These are phyloP conservation scores for Danielia reshetovae DNA, from an alignment of 805 yeast genomes.

Conservation along the genomic window DNA sequence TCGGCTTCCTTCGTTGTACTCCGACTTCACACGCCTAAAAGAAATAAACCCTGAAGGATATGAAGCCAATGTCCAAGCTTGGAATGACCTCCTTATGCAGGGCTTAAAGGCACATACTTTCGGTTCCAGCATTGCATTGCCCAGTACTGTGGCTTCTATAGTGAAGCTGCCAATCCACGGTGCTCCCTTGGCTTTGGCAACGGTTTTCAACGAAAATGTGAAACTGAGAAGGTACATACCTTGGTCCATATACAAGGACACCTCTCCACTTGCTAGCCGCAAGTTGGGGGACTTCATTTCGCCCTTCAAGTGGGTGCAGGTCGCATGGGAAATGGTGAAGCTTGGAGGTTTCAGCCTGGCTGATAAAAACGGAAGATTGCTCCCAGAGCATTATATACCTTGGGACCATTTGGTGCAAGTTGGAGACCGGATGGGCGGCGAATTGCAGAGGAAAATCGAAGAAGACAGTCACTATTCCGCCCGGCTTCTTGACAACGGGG, in stretches of 20 bases:
- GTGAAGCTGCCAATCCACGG: not conserved
- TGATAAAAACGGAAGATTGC: constrained; percentile 11
- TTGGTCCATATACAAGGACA: constrained; percentile 12
- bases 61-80: constrained; percentile 40
- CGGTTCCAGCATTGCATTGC: constrained; percentile 19
- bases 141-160: constrained; percentile 5
- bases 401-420: constrained; percentile 17
- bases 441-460: constrained; percentile 3
- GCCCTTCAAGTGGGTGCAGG: constrained; percentile 6
- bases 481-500: constrained; percentile 2
- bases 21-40: constrained; percentile 28
- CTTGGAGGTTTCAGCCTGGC: constrained; percentile 1
- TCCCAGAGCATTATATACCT: constrained; percentile 22
- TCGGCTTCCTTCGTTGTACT: constrained; percentile 33
- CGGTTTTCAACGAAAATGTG: constrained; percentile 25
- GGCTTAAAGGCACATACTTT: constrained; percentile 10
- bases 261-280: constrained; percentile 1
- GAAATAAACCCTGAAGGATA: constrained; percentile 39
- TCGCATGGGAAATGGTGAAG: not conserved
- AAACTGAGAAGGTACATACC: constrained; percentile 5
- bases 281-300: constrained; percentile 7
- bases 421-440: constrained; percentile 2
- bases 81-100: constrained; percentile 24
- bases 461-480: constrained; percentile 15
- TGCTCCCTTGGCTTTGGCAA: constrained; percentile 12